phyloP scores from a whole-genome alignment of 2,329 filamentous ascomycete genomes.

The Sporothrix inflata region DNA sequence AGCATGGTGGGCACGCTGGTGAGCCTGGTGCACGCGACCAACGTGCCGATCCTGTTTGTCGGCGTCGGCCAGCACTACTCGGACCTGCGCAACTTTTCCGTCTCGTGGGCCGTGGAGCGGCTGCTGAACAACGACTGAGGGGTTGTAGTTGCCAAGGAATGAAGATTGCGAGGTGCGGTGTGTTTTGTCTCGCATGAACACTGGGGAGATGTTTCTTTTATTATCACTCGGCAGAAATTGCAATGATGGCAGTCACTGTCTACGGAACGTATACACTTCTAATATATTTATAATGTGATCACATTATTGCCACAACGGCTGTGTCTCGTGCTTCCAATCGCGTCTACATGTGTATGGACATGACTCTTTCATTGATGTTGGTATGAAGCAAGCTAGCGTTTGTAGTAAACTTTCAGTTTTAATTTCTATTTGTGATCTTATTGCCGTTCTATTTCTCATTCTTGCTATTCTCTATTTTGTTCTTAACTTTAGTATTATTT shows the following conservation, averaged over 20 bases:
- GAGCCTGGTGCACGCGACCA: slow-evolving; percentile 95
- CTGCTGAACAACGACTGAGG: slow-evolving; percentile 56
- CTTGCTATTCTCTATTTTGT: too few species aligned
- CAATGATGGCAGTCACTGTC: background rate
- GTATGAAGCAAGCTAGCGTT: too few species aligned
- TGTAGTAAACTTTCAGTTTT: too few species aligned
- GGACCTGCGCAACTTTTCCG: slow-evolving; percentile 69
- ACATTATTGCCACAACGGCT: background rate
- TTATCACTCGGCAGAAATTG: background rate
- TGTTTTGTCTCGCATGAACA: background rate
- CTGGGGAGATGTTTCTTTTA: background rate
- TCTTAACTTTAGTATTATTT: too few species aligned
- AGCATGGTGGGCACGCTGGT: slow-evolving; percentile 97
- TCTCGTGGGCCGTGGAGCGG: slow-evolving; percentile 71
- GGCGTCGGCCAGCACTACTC: slow-evolving; percentile 73
- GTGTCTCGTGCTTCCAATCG: background rate
- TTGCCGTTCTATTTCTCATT: too few species aligned
- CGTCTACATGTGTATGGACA: too few species aligned
- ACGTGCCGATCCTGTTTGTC: slow-evolving; percentile 92
- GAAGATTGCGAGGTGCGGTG: background rate
- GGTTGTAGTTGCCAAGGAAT: background rate
- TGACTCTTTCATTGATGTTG: too few species aligned
- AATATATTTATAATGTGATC: background rate
- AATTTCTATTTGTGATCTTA: too few species aligned
- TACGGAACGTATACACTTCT: background rate